Base-by-base conservation (phyloP, 2,329 filamentous ascomycete species). In the Dothistroma pini region DNA sequence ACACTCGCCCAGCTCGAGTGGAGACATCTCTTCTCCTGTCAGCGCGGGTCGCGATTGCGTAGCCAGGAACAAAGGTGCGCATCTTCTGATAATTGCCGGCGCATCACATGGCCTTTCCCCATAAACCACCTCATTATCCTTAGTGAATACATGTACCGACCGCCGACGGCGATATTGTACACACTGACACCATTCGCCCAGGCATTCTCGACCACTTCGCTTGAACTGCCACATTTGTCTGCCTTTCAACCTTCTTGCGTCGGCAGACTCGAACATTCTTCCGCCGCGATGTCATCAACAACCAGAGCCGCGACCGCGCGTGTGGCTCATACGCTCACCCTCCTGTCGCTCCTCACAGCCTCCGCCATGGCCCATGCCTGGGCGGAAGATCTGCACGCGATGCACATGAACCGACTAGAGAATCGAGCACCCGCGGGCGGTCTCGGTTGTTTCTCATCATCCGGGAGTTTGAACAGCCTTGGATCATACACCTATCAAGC, bases 371-470 rank as follows among this genome's bases (percentile, higher is more conserved):
- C 60, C 22, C 35, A 59, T 49, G 59, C 53, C 19, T 50, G 25
- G 29, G 16, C 44, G 47, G 57, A 59, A 38, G 54, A 57, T 25
- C 22, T 29, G 21, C 34, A 44, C 21, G 21, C 50, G 6, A 35
- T 58, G 6, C 35, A 54, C 50, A 35, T 53, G 51, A 53, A 35
- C 2, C 16, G 12, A 16, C n/a, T 53, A 35, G 44, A 53, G 32
- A 63, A 63, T 58, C 52, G 63, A 44, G 53, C 47, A 34, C 60
- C 56, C 11, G 56, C 53, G 35, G 70, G 66, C 19, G 70, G 72
- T 21, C 74, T 80, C 54, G 84, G 83, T 55, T 87, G 84, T 74
- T 86, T 82, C 72, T 76, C 74, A 51, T 78, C 76, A n/a, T 75
- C 77, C 9, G 73, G 72, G 16, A 78, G 77, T 2, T 75, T 86